Percentiles rank a stretch among this genome's conserved stretches.
Conservation (phyloP, 116 monocot genomes). For the Trichopus zeylanicus region DNA sequence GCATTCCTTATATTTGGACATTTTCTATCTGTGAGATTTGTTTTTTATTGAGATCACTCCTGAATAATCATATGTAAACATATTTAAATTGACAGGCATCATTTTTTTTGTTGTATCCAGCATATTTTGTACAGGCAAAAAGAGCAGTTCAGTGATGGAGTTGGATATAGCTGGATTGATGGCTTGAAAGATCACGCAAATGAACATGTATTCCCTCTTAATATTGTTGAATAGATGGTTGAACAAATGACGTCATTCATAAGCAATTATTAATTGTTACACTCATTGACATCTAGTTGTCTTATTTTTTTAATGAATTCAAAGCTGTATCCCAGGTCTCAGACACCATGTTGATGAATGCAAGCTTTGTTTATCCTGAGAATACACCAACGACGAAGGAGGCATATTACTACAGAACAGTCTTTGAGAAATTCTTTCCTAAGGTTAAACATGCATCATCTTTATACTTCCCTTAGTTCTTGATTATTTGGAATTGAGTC, state of each 20-base stretch:
- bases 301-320: not conserved
- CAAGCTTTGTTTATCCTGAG: conserved; percentile 88
- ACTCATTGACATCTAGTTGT: not conserved
- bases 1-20: not conserved
- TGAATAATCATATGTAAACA: not conserved
- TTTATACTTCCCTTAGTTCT: too few species aligned
- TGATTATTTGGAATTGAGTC: too few species aligned
- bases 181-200: conserved; percentile 92
- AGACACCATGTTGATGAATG: conserved; percentile 77
- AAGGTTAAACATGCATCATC: conserved; percentile 36
- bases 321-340: conserved; percentile 42
- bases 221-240: not conserved
- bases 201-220: conserved; percentile 53
- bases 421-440: conserved; percentile 89
- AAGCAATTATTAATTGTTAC: too few species aligned
- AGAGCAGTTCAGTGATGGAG: conserved; percentile 97
- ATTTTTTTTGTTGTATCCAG: conserved; percentile 21
- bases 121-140: conserved; percentile 98
- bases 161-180: conserved; percentile 99
- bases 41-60: not conserved
- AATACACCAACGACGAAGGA: conserved; percentile 89
- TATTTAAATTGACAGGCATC: not conserved
- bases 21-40: not conserved
- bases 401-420: conserved; percentile 76
- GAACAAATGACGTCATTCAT: too few species aligned